phyloP scores from a whole-genome alignment of 768 basidiomycete species.

The Lentinula detonsa region DNA sequence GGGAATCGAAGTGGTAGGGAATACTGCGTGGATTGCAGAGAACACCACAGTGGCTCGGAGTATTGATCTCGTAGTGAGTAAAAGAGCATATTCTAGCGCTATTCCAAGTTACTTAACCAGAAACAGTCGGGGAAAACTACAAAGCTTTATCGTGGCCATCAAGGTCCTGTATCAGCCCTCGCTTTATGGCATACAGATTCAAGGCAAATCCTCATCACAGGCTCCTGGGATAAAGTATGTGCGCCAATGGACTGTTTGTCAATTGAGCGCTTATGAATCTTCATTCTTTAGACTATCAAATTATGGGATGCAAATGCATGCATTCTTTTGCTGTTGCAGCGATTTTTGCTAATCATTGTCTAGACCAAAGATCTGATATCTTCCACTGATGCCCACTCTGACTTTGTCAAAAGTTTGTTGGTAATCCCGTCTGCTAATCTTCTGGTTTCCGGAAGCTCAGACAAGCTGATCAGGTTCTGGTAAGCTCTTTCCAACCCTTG shows the following conservation, averaged over 20 bases:
- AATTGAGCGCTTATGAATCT: neutral
- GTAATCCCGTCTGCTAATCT: constrained; percentile 62
- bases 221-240: constrained; percentile 86
- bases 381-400: constrained; percentile 72
- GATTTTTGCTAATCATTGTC: neutral
- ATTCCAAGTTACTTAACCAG: neutral
- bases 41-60: constrained; percentile 71
- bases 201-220: constrained; percentile 62
- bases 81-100: neutral
- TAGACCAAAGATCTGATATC: constrained; percentile 71
- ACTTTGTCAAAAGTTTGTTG: constrained; percentile 86
- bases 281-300: constrained; percentile 61
- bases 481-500: constrained; percentile 26
- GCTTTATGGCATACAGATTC: constrained; percentile 40
- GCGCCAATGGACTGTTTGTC: neutral
- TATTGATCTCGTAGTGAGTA: constrained; percentile 67
- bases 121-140: constrained; percentile 73
- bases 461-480: constrained; percentile 87
- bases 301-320: constrained; percentile 78
- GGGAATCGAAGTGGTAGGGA: constrained; percentile 56
- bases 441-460: constrained; percentile 83
- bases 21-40: constrained; percentile 83
- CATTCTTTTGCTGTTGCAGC: constrained; percentile 6
- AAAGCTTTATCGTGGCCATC: constrained; percentile 77
- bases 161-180: constrained; percentile 82